phyloP scores from a whole-genome alignment of 768 basidiomycete genomes.

The Hygrophorus pudorinus region DNA sequence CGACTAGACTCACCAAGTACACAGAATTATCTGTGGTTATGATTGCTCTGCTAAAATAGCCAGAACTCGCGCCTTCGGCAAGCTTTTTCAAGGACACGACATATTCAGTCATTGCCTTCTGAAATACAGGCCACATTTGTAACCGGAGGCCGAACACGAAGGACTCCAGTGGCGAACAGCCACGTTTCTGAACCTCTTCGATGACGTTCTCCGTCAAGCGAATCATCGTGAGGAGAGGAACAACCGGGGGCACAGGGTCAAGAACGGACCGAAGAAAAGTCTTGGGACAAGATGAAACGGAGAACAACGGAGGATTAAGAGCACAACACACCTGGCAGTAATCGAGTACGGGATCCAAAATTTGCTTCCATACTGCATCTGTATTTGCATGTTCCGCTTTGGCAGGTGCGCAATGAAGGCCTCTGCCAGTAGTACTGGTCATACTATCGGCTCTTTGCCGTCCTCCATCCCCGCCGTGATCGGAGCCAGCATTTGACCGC shows the following conservation, averaged over 20 bases:
- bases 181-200: constrained; percentile 63
- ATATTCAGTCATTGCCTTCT: constrained; percentile 80
- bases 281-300: constrained; percentile 24
- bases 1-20: constrained; percentile 34
- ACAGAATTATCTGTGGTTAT: constrained; percentile 64
- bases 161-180: constrained; percentile 69
- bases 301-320: background rate
- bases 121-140: constrained; percentile 89
- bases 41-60: constrained; percentile 54
- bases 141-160: constrained; percentile 76
- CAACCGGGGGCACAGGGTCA: constrained; percentile 63
- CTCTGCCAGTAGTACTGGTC: constrained; percentile 24
- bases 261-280: constrained; percentile 59
- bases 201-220: constrained; percentile 79
- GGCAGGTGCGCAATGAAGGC: constrained; percentile 23
- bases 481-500: constrained; percentile 39
- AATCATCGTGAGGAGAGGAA: constrained; percentile 84
- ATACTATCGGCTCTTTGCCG: constrained; percentile 12
- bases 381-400: constrained; percentile 55
- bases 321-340: constrained; percentile 57
- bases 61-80: constrained; percentile 56
- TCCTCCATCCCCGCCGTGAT: constrained; percentile 29
- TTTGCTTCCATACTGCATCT: constrained; percentile 78
- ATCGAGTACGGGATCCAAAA: constrained; percentile 84
- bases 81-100: constrained; percentile 74